These are phyloP conservation scores for Ophiostoma perfectum DNA, from an alignment of 2,329 filamentous ascomycete species.

Conservation along the genomic window DNA sequence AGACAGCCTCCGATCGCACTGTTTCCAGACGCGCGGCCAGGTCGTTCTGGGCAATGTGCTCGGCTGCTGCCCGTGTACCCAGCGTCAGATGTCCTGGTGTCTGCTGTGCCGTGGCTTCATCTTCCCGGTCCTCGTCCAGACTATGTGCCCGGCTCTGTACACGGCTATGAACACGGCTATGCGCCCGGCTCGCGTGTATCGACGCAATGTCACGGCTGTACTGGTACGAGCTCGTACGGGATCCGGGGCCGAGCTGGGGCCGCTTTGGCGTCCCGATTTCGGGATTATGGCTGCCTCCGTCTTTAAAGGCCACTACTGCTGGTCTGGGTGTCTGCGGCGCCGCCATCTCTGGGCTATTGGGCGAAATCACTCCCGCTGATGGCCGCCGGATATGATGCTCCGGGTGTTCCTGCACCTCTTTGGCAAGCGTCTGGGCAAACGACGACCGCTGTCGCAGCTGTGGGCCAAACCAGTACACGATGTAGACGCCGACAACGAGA, in stretches of 20 bases:
- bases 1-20: background rate
- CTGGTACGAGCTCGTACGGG: constrained; percentile 18
- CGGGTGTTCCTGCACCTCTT: constrained; percentile 28
- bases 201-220: constrained; percentile 17
- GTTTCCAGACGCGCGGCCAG: background rate
- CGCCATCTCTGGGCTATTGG: background rate
- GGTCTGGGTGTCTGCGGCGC: background rate
- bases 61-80: background rate
- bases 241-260: constrained; percentile 13
- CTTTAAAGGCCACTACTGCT: background rate
- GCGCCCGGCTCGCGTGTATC: constrained; percentile 15
- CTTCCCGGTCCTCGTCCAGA: constrained; percentile 13
- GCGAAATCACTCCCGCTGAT: background rate
- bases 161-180: constrained; percentile 9
- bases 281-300: background rate
- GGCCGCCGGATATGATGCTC: background rate
- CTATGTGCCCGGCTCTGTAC: constrained; percentile 15
- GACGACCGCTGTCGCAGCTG: constrained; percentile 54
- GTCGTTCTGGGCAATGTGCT: background rate
- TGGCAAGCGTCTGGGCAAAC: constrained; percentile 59
- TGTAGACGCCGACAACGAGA: constrained; percentile 58
- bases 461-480: constrained; percentile 62
- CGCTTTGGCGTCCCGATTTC: background rate
- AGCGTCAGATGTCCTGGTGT: background rate
- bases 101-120: background rate